Evolutionary conservation across 2,329 filamentous ascomycete species (phyloP).

Genomic region (Amauroascus niger): DNA sequence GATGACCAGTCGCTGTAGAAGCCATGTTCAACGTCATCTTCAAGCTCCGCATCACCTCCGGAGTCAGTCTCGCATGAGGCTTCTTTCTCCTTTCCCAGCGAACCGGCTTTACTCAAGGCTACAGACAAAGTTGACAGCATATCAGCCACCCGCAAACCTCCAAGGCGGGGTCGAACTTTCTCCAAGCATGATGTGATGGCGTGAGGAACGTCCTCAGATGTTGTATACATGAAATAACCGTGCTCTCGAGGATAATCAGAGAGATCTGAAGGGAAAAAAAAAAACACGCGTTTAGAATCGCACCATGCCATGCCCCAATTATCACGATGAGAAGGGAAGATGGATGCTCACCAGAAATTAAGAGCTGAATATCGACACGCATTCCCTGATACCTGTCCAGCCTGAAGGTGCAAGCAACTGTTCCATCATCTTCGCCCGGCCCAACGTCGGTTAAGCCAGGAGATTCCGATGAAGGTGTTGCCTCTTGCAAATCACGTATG

Average conservation of each 20-base stretch:
- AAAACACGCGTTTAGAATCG: not conserved
- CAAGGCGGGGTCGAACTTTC: conserved; percentile 37
- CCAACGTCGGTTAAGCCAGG: conserved; percentile 46
- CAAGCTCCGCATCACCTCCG: conserved; percentile 34
- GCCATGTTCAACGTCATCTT: conserved; percentile 17
- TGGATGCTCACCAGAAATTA: conserved; percentile 32
- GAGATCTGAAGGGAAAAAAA: conserved; percentile 37
- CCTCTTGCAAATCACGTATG: conserved; percentile 47
- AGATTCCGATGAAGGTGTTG: conserved; percentile 32
- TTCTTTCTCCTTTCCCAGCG: conserved; percentile 21
- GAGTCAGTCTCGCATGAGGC: conserved; percentile 18
- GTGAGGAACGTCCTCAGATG: conserved; percentile 32
- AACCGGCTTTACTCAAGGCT: conserved; percentile 26
- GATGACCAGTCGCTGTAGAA: conserved; percentile 29
- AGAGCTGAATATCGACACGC: conserved; percentile 30
- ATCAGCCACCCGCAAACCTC: conserved; percentile 39
- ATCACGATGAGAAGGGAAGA: not conserved
- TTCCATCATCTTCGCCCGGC: conserved; percentile 60
- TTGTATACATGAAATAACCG: conserved; percentile 48
- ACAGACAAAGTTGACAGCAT: conserved; percentile 41
- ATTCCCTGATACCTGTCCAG: conserved; percentile 24
- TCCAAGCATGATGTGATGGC: conserved; percentile 34
- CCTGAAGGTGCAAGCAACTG: conserved; percentile 54
- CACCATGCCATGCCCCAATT: not conserved
- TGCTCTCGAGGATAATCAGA: conserved; percentile 52